phyloP scores from a whole-genome alignment of 2,329 filamentous ascomycete species.

The Aspergillus fischeri region DNA sequence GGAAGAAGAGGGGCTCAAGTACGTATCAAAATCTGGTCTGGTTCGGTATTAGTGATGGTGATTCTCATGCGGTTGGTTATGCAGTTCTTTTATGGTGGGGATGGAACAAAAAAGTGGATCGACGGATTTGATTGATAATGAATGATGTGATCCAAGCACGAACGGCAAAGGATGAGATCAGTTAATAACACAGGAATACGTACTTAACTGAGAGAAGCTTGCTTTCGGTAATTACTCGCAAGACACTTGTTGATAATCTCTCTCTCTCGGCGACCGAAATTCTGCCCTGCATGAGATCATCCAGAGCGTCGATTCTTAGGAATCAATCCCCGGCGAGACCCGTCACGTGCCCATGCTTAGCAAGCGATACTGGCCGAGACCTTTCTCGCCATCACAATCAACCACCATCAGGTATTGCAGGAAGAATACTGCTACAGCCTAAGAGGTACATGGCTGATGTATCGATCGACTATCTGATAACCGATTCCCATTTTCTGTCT shows the following conservation, averaged over 20 bases:
- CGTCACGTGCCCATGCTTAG: conserved; percentile 18
- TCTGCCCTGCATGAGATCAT: neutral
- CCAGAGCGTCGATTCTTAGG: conserved; percentile 1
- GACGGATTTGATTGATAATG: neutral
- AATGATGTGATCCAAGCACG: neutral
- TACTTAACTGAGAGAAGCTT: neutral
- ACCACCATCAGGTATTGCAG: neutral
- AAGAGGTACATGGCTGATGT: neutral
- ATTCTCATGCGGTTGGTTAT: neutral
- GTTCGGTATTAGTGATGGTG: neutral
- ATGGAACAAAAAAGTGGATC: neutral
- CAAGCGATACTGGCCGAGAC: conserved; percentile 16
- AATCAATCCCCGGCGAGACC: conserved; percentile 10
- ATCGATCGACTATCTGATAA: neutral
- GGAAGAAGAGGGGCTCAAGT: conserved; percentile 13
- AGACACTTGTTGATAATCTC: neutral
- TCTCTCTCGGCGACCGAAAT: neutral
- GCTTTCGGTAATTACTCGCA: neutral
- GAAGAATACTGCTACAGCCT: neutral
- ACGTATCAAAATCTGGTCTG: neutral
- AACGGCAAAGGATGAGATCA: neutral
- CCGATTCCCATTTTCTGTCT: too few relatives aligned
- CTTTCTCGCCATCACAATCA: conserved; percentile 9
- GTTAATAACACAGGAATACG: neutral
- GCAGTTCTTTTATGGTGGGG: neutral